Evolutionary conservation across 2,329 filamentous ascomycete genomes (phyloP).

Genomic region (Davidsoniella neocaledoniae): DNA sequence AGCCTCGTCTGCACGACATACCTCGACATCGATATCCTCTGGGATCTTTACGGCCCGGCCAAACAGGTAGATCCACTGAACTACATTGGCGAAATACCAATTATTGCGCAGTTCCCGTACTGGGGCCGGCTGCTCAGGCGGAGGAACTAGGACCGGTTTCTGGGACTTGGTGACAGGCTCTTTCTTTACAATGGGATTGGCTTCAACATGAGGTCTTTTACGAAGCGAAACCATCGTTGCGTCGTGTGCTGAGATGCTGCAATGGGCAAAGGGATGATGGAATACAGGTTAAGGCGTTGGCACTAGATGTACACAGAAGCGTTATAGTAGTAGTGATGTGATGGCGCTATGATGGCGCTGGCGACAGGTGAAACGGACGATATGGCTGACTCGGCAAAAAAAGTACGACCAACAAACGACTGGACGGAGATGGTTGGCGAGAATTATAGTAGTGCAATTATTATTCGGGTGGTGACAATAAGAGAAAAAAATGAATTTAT

Average conservation of each 20-base stretch:
- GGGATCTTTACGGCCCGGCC: conserved; percentile 80
- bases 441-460: no score
- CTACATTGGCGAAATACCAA: conserved; percentile 91
- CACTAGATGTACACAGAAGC: no score
- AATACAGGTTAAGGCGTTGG: no score
- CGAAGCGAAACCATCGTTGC: conserved; percentile 12
- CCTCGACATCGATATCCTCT: conserved; percentile 77
- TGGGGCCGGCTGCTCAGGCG: background rate
- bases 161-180: background rate
- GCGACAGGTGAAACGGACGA: no score
- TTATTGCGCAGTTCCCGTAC: conserved; percentile 49
- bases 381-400: no score
- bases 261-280: no score
- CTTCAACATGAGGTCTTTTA: conserved; percentile 9
- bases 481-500: no score
- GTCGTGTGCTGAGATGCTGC: background rate
- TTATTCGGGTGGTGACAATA: no score
- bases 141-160: background rate
- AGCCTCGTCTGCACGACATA: conserved; percentile 21
- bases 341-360: no score
- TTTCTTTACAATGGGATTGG: conserved; percentile 1
- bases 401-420: no score
- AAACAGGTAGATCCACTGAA: conserved; percentile 87
- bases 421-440: no score
- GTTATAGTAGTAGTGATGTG: no score